These are phyloP conservation scores for Exophiala aquamarina DNA, from an alignment of 2,329 filamentous ascomycete genomes.

Conservation along the genomic window DNA sequence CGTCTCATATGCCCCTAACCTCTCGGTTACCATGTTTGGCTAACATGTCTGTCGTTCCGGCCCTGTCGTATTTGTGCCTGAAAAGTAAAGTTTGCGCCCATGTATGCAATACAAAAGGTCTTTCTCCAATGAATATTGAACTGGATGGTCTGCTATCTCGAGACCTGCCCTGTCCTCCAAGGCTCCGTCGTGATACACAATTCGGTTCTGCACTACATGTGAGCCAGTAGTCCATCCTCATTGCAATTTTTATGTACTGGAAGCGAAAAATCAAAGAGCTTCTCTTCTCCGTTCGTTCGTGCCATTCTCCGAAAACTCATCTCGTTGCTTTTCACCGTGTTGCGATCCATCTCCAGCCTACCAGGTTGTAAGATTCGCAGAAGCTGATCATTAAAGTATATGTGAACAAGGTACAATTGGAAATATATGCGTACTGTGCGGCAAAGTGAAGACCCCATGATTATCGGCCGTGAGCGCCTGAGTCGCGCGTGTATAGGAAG, in stretches of 20 bases:
- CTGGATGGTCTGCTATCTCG: conserved; percentile 2
- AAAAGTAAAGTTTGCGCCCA: conserved; percentile 19
- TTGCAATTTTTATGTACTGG: conserved; percentile 24
- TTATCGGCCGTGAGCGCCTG: conserved; percentile 1
- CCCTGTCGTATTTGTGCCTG: conserved; percentile 24
- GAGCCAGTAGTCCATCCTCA: conserved; percentile 4
- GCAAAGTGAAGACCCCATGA: conserved; percentile 7
- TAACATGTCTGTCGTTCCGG: conserved; percentile 6
- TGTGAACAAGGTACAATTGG: conserved; percentile 19
- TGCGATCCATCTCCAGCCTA: conserved; percentile 8
- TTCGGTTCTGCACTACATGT: too few species aligned
- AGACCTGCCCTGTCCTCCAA: conserved; percentile 9
- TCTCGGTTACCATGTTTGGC: too few species aligned
- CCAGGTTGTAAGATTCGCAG: conserved; percentile 16
- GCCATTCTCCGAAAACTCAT: conserved; percentile 14
- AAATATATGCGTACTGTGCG: conserved; percentile 21
- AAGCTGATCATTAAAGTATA: conserved; percentile 27
- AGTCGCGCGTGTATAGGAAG: neutral
- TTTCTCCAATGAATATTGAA: conserved; percentile 18
- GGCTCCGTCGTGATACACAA: too few species aligned
- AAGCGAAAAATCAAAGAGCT: conserved; percentile 14
- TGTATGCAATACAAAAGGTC: conserved; percentile 23
- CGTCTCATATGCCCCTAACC: neutral
- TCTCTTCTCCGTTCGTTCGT: conserved; percentile 12
- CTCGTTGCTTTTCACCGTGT: conserved; percentile 18